phyloP scores from a whole-genome alignment of 805 yeast genomes.

The Ogataea glucozyma region DNA sequence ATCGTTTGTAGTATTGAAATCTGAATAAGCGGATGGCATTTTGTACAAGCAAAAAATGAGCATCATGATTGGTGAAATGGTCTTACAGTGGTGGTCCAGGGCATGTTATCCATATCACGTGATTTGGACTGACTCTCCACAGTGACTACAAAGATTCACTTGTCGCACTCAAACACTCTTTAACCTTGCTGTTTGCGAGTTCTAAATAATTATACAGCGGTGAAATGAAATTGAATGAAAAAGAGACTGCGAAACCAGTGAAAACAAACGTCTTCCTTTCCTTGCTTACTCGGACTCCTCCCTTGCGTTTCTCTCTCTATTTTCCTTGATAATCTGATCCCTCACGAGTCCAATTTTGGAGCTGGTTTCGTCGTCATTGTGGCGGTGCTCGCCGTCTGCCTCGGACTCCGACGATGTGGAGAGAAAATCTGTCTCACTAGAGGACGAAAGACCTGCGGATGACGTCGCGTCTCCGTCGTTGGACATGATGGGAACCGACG shows the following conservation, averaged over 20 bases:
- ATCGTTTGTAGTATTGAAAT: too few species aligned
- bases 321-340: slow-evolving; percentile 33
- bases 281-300: slow-evolving; percentile 3
- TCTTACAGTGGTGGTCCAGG: too few species aligned
- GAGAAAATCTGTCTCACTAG: slow-evolving; percentile 31
- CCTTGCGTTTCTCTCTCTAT: slow-evolving; percentile 28
- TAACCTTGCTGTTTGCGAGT: too few species aligned
- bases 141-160: too few species aligned
- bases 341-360: slow-evolving; percentile 24
- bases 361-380: background rate
- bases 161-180: too few species aligned
- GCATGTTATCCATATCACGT: too few species aligned
- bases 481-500: slow-evolving; percentile 54
- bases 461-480: slow-evolving; percentile 40
- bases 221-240: background rate
- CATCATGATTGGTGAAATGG: too few species aligned
- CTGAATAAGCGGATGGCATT: too few species aligned
- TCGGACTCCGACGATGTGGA: slow-evolving; percentile 24
- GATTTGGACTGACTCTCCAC: too few species aligned
- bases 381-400: slow-evolving; percentile 8
- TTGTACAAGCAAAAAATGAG: too few species aligned
- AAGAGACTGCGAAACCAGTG: background rate
- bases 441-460: slow-evolving; percentile 34
- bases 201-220: background rate
- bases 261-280: too few species aligned